Evolutionary conservation across 2,329 filamentous ascomycete species (phyloP).

Genomic region (Pyricularia sp.): DNA sequence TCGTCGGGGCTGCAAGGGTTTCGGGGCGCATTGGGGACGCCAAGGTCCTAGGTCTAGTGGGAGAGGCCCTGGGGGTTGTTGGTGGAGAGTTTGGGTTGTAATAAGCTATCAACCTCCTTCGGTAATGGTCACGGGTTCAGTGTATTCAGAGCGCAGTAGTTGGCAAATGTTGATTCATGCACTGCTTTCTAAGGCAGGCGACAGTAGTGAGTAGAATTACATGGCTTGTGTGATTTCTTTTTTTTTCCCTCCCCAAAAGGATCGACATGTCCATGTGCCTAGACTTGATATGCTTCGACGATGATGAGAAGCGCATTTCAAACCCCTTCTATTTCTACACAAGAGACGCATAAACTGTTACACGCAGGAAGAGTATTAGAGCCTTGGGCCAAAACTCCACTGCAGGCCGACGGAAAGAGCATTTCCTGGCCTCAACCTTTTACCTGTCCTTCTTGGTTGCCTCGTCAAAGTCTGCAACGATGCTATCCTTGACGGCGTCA

Average conservation of each 20-base stretch:
- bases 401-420: not conserved
- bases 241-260: not conserved
- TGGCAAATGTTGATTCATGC: not conserved
- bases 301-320: not conserved
- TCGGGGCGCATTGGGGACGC: conserved; percentile 46
- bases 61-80: conserved; percentile 48
- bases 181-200: not conserved
- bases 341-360: not conserved
- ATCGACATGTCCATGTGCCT: not conserved
- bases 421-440: not conserved
- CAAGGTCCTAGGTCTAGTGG: conserved; percentile 42
- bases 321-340: not conserved
- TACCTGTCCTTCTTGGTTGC: conserved; percentile 9
- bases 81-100: conserved; percentile 39
- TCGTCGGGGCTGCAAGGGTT: conserved; percentile 49
- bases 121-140: not conserved
- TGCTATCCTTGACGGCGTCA: conserved; percentile 8
- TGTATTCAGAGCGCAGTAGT: not conserved
- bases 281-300: not conserved
- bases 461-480: conserved; percentile 17
- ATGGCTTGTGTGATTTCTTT: not conserved
- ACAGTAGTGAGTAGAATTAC: not conserved
- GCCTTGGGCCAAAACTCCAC: not conserved
- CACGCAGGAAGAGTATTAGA: not conserved
- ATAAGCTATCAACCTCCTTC: not conserved